Base-by-base conservation (phyloP, 768 basidiomycete genomes). In the Phanerochaete sordida region DNA sequence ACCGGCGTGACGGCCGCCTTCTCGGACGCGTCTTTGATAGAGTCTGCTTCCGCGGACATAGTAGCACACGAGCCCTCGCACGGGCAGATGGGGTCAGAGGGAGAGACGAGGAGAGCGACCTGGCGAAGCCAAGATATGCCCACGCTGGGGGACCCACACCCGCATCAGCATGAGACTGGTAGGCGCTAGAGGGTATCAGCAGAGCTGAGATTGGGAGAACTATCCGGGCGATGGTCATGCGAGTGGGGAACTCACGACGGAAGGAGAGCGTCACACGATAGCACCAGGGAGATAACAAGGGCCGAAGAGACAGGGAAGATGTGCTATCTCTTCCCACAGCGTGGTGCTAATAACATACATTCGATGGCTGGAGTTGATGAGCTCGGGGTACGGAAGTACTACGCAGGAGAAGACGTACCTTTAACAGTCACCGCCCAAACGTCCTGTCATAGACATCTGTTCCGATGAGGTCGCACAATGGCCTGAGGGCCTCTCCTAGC, bases 371-470 rank as follows among this genome's bases (percentile, higher is more conserved):
- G 13, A 13, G 7, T 7, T 19, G 8, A 43, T 43, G 39, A 43
- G 39, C 39, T 9, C 39, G 39, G 19, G 39, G 39, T 19, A 16
- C 7, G 19, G 8, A 43, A 19, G 19, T 8, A 28, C 5, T 48
- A n/a, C n/a, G n/a, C n/a, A 23, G 24, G 24, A 28, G 9, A 26
- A 5, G 21, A 48, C 47, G 23, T 6, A 48, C 47, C 24, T 11
- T 24, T 5, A n/a, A 48, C 47, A 16, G 1, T 54, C 16, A 54
- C 48, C 73, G 87, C 26, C 76, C 70, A 71, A 92, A 91, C 3
- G 82, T 80, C 64, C 82, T 82, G 59, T 77, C 76, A 73, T 86
- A 91, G 6, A 84, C 77, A 66, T 92, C 90, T 50, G 65, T 63
- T 19, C 91, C 90, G 57, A 91, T 67, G 15, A 84, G 69, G 43